Evolutionary conservation across 2,329 filamentous ascomycete genomes (phyloP).

Genomic region (Shiraia bambusicola): DNA sequence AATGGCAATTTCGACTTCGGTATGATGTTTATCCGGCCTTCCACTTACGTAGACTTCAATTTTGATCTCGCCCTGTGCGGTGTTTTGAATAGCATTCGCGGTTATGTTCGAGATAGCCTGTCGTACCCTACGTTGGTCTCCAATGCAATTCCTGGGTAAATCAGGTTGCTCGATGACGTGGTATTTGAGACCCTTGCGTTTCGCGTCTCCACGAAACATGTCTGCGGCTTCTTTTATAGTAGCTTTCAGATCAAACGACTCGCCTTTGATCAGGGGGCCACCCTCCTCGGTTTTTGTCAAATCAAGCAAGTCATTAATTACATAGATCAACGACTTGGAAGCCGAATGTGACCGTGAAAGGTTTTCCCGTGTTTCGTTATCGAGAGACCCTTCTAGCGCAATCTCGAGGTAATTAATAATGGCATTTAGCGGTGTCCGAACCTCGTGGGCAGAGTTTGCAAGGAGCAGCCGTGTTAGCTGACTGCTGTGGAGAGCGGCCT

Average conservation of each 20-base stretch:
- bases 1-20: constrained; percentile 71
- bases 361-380: constrained; percentile 82
- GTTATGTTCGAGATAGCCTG: constrained; percentile 81
- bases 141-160: constrained; percentile 70
- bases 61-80: constrained; percentile 64
- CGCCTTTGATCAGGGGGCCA: constrained; percentile 74
- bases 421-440: constrained; percentile 85
- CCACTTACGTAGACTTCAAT: constrained; percentile 67
- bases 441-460: constrained; percentile 88
- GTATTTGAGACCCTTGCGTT: constrained; percentile 72
- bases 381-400: constrained; percentile 76
- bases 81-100: constrained; percentile 83
- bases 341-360: constrained; percentile 82
- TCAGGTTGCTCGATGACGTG: constrained; percentile 67
- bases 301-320: constrained; percentile 89
- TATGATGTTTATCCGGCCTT: constrained; percentile 47
- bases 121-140: constrained; percentile 77
- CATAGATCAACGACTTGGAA: constrained; percentile 88
- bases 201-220: constrained; percentile 71
- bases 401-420: constrained; percentile 96
- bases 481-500: constrained; percentile 77
- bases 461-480: constrained; percentile 76
- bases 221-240: constrained; percentile 78
- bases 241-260: constrained; percentile 69
- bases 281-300: constrained; percentile 87